phyloP scores from a whole-genome alignment of 2,329 filamentous ascomycete genomes.

The Penicillium sp. region DNA sequence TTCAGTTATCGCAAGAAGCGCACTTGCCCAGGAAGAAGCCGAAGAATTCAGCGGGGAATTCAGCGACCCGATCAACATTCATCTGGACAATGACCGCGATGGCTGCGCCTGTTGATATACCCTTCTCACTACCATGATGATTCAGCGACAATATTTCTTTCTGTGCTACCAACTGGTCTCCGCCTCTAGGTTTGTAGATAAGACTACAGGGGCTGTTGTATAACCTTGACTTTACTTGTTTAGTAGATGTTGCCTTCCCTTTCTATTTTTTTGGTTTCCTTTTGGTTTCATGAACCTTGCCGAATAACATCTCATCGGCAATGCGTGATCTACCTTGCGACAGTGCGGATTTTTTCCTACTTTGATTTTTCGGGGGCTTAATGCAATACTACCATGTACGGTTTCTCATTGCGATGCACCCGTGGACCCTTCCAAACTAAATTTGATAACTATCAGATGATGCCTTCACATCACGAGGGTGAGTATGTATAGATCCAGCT shows the following conservation, averaged over 20 bases:
- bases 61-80: conserved; percentile 96
- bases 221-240: conserved; percentile 1
- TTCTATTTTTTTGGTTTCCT: not conserved
- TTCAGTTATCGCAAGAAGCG: conserved; percentile 91
- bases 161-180: conserved; percentile 13
- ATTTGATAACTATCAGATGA: not conserved
- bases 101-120: conserved; percentile 81
- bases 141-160: conserved; percentile 27
- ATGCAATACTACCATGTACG: not conserved
- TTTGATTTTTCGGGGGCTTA: not conserved
- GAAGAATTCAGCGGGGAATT: conserved; percentile 98
- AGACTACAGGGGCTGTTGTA: conserved; percentile 9
- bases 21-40: conserved; percentile 92
- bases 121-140: conserved; percentile 26
- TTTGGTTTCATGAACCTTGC: not conserved
- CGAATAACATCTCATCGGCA: too few relatives aligned
- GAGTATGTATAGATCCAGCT: too few relatives aligned
- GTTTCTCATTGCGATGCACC: not conserved
- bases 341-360: not conserved
- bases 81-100: conserved; percentile 89
- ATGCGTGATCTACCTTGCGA: too few relatives aligned
- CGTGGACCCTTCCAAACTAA: not conserved
- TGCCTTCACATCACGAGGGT: not conserved
- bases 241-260: conserved; percentile 14
- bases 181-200: conserved; percentile 17